Conservation (phyloP, 257 asterid species). For the Asclepias syriaca region DNA sequence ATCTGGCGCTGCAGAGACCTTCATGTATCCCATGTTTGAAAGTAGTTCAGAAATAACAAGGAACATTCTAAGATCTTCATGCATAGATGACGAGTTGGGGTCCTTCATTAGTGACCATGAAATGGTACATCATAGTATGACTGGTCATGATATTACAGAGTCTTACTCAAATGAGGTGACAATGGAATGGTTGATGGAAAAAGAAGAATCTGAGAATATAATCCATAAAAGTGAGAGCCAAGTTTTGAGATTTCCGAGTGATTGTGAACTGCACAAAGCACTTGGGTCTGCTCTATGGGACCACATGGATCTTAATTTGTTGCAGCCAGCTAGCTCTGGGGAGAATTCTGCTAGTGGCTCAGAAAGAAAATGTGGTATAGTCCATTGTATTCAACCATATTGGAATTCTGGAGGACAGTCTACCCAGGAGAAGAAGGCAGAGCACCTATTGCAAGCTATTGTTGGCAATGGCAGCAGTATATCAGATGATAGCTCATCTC, state of each 20-base stretch:
- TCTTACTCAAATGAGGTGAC: conserved; percentile 27
- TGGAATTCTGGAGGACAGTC: conserved; percentile 29
- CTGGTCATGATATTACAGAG: conserved; percentile 28
- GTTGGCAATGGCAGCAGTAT: conserved; percentile 29
- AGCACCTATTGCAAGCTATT: conserved; percentile 38
- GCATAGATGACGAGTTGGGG: conserved; percentile 32
- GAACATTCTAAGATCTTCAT: conserved; percentile 21
- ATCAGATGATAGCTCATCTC: conserved; percentile 34
- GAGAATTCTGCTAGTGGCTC: conserved; percentile 24
- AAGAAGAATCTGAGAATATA: conserved; percentile 25
- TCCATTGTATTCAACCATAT: conserved; percentile 18
- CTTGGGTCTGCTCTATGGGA: conserved; percentile 32
- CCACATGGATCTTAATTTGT: conserved; percentile 13
- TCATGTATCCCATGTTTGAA: conserved; percentile 30
- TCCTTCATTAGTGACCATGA: conserved; percentile 26
- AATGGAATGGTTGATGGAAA: conserved; percentile 16
- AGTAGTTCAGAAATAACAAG: conserved; percentile 26
- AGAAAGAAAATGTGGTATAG: conserved; percentile 21
- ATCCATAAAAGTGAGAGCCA: conserved; percentile 21
- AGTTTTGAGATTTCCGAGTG: conserved; percentile 35
- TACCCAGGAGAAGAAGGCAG: conserved; percentile 30
- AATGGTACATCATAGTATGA: conserved; percentile 17
- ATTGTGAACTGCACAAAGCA: conserved; percentile 45
- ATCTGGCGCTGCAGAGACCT: conserved; percentile 27
- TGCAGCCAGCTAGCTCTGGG: conserved; percentile 23